A percentile compares a stretch with the other conserved stretches of the same genome.
Evolutionary conservation across 345 rosid genomes (phyloP).

Genomic region (Euphorbia pulcherrima): DNA sequence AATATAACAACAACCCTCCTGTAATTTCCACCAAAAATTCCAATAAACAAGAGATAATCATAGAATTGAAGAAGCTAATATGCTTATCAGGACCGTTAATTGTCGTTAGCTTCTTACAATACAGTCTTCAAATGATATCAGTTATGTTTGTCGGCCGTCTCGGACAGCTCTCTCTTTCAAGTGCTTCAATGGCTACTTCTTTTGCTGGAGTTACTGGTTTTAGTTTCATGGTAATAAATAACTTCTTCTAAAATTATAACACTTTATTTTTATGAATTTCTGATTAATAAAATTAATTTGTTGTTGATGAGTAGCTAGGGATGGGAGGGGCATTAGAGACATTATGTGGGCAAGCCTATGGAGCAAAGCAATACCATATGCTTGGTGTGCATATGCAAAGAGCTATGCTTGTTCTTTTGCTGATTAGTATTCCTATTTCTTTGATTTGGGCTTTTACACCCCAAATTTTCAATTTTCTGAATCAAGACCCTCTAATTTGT

Average conservation of each 20-base stretch:
- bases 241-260: not conserved
- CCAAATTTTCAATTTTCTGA: conserved; percentile 21
- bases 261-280: not conserved
- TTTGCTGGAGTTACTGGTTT: conserved; percentile 42
- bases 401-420: conserved; percentile 31
- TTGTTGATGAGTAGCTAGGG: conserved; percentile 23
- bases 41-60: conserved; percentile 14
- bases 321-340: conserved; percentile 42
- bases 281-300: not conserved
- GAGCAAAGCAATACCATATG: conserved; percentile 31
- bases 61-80: conserved; percentile 35
- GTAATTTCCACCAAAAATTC: not conserved
- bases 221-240: conserved; percentile 15
- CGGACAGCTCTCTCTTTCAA: conserved; percentile 30
- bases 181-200: conserved; percentile 47
- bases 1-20: not conserved
- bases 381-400: conserved; percentile 34
- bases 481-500: conserved; percentile 26
- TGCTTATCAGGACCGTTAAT: conserved; percentile 34
- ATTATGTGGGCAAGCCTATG: conserved; percentile 35
- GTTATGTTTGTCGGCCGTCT: conserved; percentile 42
- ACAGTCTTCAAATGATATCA: conserved; percentile 30
- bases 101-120: conserved; percentile 29
- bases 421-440: conserved; percentile 28
- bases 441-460: conserved; percentile 23